Conservation (phyloP, 140 eudicot genomes). For the Oenanthe javanica region DNA sequence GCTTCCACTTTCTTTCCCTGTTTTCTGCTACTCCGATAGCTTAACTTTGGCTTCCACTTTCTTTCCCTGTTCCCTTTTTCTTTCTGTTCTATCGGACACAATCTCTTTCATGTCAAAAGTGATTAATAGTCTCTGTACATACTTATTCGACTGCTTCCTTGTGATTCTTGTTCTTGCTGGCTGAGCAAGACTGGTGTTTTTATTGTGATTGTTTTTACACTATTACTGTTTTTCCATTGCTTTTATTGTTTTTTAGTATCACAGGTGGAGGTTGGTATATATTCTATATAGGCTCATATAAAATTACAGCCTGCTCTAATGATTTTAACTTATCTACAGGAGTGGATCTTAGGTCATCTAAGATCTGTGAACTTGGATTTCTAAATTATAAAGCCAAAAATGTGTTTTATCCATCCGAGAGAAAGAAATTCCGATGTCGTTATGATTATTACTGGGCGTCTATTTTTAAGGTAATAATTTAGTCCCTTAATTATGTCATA, state of each 20-base stretch:
- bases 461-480: conserved; percentile 59
- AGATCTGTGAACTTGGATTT: conserved; percentile 92
- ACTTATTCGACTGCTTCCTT: not conserved
- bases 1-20: not conserved
- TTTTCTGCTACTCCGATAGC: not conserved
- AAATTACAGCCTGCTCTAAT: conserved; percentile 11
- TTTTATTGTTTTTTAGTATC: not conserved
- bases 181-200: not conserved
- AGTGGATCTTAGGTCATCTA: conserved; percentile 88
- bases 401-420: conserved; percentile 80
- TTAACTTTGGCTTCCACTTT: not conserved
- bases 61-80: not conserved
- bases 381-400: conserved; percentile 85
- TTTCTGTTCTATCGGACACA: not conserved
- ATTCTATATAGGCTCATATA: conserved; percentile 3
- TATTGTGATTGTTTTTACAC: not conserved
- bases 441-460: conserved; percentile 99
- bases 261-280: not conserved
- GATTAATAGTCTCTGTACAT: not conserved
- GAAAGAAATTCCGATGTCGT: conserved; percentile 82
- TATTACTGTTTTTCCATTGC: not conserved
- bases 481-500: not conserved
- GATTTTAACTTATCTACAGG: conserved; percentile 40
- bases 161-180: not conserved
- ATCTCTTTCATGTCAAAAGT: not conserved